phyloP scores from a whole-genome alignment of 2,329 filamentous ascomycete species.

The Beauveria asiatica region DNA sequence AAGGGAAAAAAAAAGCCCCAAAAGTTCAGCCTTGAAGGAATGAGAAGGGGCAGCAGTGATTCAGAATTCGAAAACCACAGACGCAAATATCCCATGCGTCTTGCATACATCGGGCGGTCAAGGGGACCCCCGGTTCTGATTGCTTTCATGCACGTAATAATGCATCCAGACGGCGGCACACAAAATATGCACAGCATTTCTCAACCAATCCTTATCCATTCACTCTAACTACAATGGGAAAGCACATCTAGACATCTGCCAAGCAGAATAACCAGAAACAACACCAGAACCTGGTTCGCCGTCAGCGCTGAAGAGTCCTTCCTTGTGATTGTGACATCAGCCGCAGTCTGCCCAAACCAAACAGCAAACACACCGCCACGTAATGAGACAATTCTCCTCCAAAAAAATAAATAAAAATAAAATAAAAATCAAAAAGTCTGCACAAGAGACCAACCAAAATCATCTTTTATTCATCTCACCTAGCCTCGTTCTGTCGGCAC shows the following conservation, averaged over 20 bases:
- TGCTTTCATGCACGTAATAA: constrained; percentile 1
- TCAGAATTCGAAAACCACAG: background rate
- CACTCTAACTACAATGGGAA: background rate
- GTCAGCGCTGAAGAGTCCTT: background rate
- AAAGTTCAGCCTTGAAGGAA: background rate
- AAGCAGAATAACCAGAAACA: background rate
- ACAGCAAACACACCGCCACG: constrained; percentile 5
- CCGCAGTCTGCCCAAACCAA: background rate
- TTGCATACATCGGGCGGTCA: constrained; percentile 1
- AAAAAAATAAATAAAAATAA: background rate
- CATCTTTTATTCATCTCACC: background rate
- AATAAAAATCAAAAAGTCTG: too few relatives aligned
- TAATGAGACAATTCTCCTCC: background rate
- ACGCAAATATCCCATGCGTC: background rate
- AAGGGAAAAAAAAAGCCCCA: too few relatives aligned
- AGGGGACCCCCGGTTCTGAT: background rate
- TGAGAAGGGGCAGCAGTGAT: background rate
- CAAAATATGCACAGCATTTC: background rate
- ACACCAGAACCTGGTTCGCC: background rate
- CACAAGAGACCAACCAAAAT: background rate
- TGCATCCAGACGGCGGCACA: background rate
- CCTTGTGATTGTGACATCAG: constrained; percentile 5
- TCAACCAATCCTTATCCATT: too few relatives aligned
- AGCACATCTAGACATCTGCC: background rate
- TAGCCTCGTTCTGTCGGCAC: too few relatives aligned